Evolutionary conservation across 495 filamentous ascomycete genomes (phyloP), one percentile per base, ranked within the genome.

Genomic region (Echria macrotheca): DNA sequence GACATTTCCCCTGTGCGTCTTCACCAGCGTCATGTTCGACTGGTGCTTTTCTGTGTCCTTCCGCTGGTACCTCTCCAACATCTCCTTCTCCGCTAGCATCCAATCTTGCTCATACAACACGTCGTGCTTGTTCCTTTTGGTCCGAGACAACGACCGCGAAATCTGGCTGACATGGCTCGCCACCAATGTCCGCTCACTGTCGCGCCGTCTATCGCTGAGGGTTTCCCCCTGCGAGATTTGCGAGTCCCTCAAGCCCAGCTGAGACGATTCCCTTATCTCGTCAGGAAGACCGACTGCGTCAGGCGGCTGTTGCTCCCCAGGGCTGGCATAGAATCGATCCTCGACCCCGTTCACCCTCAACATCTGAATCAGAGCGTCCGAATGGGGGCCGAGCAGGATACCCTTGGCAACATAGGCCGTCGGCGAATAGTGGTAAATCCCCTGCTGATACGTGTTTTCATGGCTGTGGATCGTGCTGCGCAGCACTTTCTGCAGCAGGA

Each of bases 381-480:
- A 50, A 3, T 39, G 50, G 0, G 62, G 57, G 10, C 53, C 54
- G 15, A 61, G 46, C 1, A 70, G 59, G 2, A 72, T 58, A 12
- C 62, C 31, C 38, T 69, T 70, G 25, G 57, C 41, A 1, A 67
- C 64, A 25, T 72, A 73, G 60, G 67, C 70, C 6, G 69, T 72
- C 0, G 70, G 70, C 2, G 69, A 72, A 41, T 66, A 72, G 22
- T 64, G 62, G 44, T 58, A 63, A 37, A 63, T 58, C 9, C 60
- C 68, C 14, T 71, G 57, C 18, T 54, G 58, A 35, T 66, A 73
- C 4, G 65, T 61, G 41, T 72, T 69, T 22, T 67, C 69, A 18
- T 63, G 59, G 21, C 63, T 69, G 43, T 73, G 72, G 22, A 73
- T 57, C 11, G 64, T 67, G 44, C 52, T 59, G 60, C 62, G 66